A percentile compares a stretch with the other conserved stretches of the same genome.
Conservation (phyloP, 352 stramenopile species). For the Globisporangium nagaii region DNA sequence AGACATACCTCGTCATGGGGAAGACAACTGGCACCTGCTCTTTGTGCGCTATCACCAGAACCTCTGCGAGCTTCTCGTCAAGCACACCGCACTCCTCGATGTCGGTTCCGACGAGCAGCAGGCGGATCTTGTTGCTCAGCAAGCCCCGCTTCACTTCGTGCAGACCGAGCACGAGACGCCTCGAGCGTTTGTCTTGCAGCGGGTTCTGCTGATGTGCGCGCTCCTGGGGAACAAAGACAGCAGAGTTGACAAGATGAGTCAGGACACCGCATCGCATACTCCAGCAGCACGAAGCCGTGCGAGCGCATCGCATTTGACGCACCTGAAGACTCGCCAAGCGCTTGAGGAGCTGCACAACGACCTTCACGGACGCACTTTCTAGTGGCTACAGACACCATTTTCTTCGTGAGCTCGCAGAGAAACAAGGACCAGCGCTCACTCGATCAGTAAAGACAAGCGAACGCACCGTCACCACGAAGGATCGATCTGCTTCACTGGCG, state of each 20-base stretch:
- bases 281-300: neutral
- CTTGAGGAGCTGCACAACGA: constrained; percentile 6
- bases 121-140: constrained; percentile 1
- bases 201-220: constrained; percentile 10
- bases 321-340: constrained; percentile 13
- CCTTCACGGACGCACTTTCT: neutral
- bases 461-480: neutral
- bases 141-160: constrained; percentile 10
- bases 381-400: neutral
- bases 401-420: too few species aligned
- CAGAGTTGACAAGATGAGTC: neutral
- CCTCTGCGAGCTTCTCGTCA: constrained; percentile 5
- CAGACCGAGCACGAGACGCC: constrained; percentile 12
- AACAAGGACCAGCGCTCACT: too few species aligned
- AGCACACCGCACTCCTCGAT: constrained; percentile 8
- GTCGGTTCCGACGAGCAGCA: constrained; percentile 10
- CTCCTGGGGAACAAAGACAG: constrained; percentile 1
- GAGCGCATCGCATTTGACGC: neutral
- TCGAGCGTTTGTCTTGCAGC: constrained; percentile 10
- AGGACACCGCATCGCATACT: neutral
- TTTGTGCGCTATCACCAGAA: constrained; percentile 5
- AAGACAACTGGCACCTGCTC: constrained; percentile 6
- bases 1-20: constrained; percentile 8
- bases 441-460: neutral
- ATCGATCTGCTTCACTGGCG: neutral